phyloP scores from a whole-genome alignment of 768 basidiomycete species.

The Naganishia vaughanmartiniae region DNA sequence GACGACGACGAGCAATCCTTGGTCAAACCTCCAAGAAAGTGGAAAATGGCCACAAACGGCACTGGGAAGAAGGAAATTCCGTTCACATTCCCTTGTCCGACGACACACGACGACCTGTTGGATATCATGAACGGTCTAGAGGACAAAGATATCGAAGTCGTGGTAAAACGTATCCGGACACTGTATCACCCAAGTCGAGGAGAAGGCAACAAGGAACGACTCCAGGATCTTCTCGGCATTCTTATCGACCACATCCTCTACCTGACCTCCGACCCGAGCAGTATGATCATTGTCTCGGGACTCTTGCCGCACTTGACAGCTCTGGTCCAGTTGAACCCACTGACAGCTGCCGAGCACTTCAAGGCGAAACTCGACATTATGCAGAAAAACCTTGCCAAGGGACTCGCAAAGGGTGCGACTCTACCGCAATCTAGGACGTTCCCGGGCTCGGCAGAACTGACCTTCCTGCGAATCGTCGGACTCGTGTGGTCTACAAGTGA shows the following conservation, averaged over 20 bases:
- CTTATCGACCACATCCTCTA: slow-evolving; percentile 86
- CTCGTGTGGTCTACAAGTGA: slow-evolving; percentile 91
- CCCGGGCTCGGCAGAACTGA: slow-evolving; percentile 79
- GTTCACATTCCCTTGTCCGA: slow-evolving; percentile 86
- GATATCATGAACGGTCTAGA: slow-evolving; percentile 69
- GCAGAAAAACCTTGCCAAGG: slow-evolving; percentile 88
- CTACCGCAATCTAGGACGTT: slow-evolving; percentile 71
- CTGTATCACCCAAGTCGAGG: slow-evolving; percentile 90
- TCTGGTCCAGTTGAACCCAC: slow-evolving; percentile 76
- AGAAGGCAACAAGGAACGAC: slow-evolving; percentile 83
- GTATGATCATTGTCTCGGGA: slow-evolving; percentile 59
- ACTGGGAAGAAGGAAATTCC: slow-evolving; percentile 65
- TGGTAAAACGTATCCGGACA: slow-evolving; percentile 84
- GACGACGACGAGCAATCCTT: slow-evolving; percentile 29
- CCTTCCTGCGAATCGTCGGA: slow-evolving; percentile 75
- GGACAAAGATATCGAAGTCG: slow-evolving; percentile 70
- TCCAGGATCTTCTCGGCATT: slow-evolving; percentile 72
- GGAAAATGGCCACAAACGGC: slow-evolving; percentile 37
- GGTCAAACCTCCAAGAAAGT: slow-evolving; percentile 30
- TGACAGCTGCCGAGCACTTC: slow-evolving; percentile 73
- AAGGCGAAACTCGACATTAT: slow-evolving; percentile 78
- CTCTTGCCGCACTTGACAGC: slow-evolving; percentile 75
- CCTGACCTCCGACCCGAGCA: slow-evolving; percentile 60
- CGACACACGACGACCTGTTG: slow-evolving; percentile 83
- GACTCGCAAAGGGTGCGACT: slow-evolving; percentile 68